Evolutionary conservation across 768 basidiomycete genomes (phyloP), one percentile per base, ranked within the genome.

Genomic region (Auricularia cornea): DNA sequence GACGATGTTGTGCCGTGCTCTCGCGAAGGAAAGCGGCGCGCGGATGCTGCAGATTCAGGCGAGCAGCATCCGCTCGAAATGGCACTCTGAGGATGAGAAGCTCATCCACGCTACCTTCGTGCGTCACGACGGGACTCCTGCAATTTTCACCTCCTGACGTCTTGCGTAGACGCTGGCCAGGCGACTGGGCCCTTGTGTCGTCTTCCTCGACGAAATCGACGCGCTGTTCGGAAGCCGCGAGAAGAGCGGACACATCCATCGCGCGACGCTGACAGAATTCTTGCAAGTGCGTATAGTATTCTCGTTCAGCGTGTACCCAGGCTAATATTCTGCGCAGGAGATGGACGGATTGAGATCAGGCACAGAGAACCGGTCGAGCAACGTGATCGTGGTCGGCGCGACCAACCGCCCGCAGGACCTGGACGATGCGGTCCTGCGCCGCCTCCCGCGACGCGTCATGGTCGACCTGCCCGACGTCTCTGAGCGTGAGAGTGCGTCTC

Each of bases 361-460:
- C 10, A 62, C 60, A 3, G 63, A 68, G 48, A 76, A 76, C 65
- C 67, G 66, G 62, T 70, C 74, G 32, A 67, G 69, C 41, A 61
- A 70, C 29, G 60, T 76, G 3, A 65, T 74, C 10, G 68, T 76
- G 10, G 68, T 76, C 16, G 75, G 74, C 11, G 74, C 74, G 4
- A 75, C 75, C 6, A 76, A 76, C 64, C 60, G 75, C 59, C 70
- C 69, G 20, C 70, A 69, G 12, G 60, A 60, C 38, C 40, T 60
- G 1, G 60, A 60, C 62, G 75, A 76, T 59, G 75, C 75, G 16
- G 70, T 76, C 12, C 68, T 76, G 3, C 63, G 75, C 52, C 70
- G 75, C 18, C 62, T 76, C 28, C 75, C 75, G 11, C 66, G 74
- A 35, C 62, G 75, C 44, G 29, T 76, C 2, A 65, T 75, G 33